Conservation (phyloP, 2,329 filamentous ascomycete genomes). For the Hypoxylon rubiginosum region DNA sequence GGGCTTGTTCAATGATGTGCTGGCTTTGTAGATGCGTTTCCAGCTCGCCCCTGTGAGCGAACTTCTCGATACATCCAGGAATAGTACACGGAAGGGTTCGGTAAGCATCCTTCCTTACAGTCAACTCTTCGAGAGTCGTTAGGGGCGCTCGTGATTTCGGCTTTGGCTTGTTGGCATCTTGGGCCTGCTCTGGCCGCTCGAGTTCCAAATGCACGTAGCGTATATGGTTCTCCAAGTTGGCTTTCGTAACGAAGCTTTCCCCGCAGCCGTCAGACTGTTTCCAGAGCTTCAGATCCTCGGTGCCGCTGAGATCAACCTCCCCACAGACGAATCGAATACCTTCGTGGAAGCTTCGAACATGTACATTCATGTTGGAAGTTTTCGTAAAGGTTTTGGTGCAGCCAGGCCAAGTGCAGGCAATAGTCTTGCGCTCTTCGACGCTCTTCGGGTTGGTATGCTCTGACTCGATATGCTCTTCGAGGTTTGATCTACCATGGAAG, state of each 20-base stretch:
- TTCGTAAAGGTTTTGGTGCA: slow-evolving; percentile 86
- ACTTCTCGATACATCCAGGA: slow-evolving; percentile 60
- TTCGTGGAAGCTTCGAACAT: slow-evolving; percentile 82
- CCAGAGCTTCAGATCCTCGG: slow-evolving; percentile 74
- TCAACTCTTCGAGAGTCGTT: slow-evolving; percentile 59
- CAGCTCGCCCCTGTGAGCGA: slow-evolving; percentile 65
- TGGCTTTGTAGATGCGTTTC: slow-evolving; percentile 58
- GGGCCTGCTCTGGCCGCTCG: slow-evolving; percentile 56
- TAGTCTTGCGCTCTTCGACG: slow-evolving; percentile 73
- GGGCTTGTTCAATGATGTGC: slow-evolving; percentile 46
- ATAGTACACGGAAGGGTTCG: slow-evolving; percentile 60
- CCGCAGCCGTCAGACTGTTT: slow-evolving; percentile 77
- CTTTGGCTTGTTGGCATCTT: slow-evolving; percentile 38
- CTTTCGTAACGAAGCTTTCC: slow-evolving; percentile 80
- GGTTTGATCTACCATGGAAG: slow-evolving; percentile 74
- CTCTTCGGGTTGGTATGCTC: slow-evolving; percentile 73
- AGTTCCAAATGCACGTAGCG: slow-evolving; percentile 82
- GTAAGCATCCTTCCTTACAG: slow-evolving; percentile 56
- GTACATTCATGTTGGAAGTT: slow-evolving; percentile 84
- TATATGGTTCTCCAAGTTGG: slow-evolving; percentile 85
- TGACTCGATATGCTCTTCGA: slow-evolving; percentile 83
- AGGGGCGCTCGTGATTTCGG: slow-evolving; percentile 27
- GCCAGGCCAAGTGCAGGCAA: slow-evolving; percentile 74
- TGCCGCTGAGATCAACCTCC: slow-evolving; percentile 69
- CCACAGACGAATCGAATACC: slow-evolving; percentile 86